These are phyloP conservation scores for Aspergillus luchuensis DNA, from an alignment of 2,329 filamentous ascomycete genomes.

Conservation along the genomic window DNA sequence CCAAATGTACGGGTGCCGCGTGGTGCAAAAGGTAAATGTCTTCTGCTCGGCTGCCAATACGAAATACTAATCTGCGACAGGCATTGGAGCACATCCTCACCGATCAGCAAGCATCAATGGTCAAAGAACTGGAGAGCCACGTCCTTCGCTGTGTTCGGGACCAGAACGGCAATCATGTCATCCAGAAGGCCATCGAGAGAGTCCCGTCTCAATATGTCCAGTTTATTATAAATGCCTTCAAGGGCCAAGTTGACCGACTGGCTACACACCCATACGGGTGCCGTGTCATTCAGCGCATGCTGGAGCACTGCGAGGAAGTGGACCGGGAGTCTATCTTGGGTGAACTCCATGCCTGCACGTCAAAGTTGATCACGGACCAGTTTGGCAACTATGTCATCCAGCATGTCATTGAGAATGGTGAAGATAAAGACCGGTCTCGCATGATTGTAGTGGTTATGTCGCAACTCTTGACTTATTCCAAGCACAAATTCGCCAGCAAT, in stretches of 20 bases:
- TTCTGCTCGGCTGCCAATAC: constrained; percentile 16
- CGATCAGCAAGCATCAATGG: constrained; percentile 84
- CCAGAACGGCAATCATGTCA: constrained; percentile 92
- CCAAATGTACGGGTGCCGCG: constrained; percentile 91
- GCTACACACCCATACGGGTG: constrained; percentile 84
- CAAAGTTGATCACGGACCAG: constrained; percentile 76
- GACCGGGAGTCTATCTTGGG: constrained; percentile 72
- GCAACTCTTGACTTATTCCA: constrained; percentile 74
- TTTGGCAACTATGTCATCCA: constrained; percentile 97
- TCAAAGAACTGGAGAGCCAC: constrained; percentile 77
- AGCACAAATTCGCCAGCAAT: constrained; percentile 96
- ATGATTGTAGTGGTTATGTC: constrained; percentile 74
- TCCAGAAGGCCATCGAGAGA: constrained; percentile 88
- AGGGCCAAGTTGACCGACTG: constrained; percentile 70
- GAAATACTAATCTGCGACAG: constrained; percentile 48
- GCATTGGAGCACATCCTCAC: constrained; percentile 86
- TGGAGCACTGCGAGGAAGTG: constrained; percentile 75
- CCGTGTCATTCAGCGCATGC: constrained; percentile 86
- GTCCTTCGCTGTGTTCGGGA: constrained; percentile 79
- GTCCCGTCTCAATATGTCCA: constrained; percentile 76
- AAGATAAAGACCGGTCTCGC: constrained; percentile 68
- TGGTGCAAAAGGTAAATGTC: constrained; percentile 79
- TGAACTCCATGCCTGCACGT: constrained; percentile 74
- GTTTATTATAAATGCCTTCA: constrained; percentile 82
- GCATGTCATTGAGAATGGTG: constrained; percentile 80